Conservation (phyloP, 2,329 filamentous ascomycete genomes). For the Hypoxylon sp. region DNA sequence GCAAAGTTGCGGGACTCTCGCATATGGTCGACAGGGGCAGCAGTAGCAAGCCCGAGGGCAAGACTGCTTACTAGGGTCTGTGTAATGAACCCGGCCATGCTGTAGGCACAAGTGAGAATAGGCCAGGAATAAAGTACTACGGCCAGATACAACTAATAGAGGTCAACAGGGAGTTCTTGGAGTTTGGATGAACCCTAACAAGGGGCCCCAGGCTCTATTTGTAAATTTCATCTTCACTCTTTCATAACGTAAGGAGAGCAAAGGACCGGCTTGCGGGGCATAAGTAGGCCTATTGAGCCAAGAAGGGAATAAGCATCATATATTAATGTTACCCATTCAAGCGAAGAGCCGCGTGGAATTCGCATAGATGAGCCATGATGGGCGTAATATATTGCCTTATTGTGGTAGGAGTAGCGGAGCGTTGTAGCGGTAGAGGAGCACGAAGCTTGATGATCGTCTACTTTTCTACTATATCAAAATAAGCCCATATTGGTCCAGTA, state of each 20-base stretch:
- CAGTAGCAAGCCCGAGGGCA: conserved; percentile 22
- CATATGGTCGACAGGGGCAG: conserved; percentile 36
- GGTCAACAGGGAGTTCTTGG: neutral
- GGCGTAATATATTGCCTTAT: conserved; percentile 12
- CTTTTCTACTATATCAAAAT: conserved; percentile 14
- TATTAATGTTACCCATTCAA: conserved; percentile 27
- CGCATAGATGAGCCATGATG: conserved; percentile 13
- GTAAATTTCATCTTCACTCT: conserved; percentile 17
- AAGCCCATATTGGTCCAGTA: conserved; percentile 3
- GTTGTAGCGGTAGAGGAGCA: conserved; percentile 22
- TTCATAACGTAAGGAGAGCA: conserved; percentile 5
- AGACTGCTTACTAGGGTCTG: conserved; percentile 34
- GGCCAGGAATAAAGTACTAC: neutral
- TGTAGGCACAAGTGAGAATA: neutral
- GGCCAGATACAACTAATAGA: neutral
- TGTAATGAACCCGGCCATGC: conserved; percentile 28
- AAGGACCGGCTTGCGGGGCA: neutral
- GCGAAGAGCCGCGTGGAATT: neutral
- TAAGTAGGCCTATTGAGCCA: conserved; percentile 29
- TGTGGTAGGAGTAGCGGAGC: conserved; percentile 18
- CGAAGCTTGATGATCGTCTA: conserved; percentile 11
- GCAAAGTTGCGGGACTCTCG: conserved; percentile 35
- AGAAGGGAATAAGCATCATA: conserved; percentile 26
- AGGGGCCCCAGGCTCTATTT: conserved; percentile 17
- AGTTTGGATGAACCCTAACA: neutral